A percentile compares a stretch with the other conserved stretches of the same genome.
Evolutionary conservation across 306 rosid genomes (phyloP).

Genomic region (Acacia crassicarpa): DNA sequence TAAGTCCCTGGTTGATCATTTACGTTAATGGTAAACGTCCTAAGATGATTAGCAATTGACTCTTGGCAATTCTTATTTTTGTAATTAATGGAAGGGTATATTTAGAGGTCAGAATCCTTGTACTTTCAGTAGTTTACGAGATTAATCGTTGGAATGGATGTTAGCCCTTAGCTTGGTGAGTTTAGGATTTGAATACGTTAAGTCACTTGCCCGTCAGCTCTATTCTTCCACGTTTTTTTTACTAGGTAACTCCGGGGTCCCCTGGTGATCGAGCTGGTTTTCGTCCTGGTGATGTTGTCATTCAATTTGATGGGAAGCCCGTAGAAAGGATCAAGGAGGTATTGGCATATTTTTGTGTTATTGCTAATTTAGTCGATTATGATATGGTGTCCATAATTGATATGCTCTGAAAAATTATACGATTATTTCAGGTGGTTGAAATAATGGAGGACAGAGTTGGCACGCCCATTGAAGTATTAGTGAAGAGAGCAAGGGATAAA

Average conservation of each 20-base stretch:
- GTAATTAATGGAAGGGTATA: not conserved
- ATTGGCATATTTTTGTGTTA: slow-evolving; percentile 16
- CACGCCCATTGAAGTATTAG: slow-evolving; percentile 57
- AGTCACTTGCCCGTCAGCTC: not conserved
- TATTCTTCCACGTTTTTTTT: slow-evolving; percentile 25
- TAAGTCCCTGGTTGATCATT: slow-evolving; percentile 33
- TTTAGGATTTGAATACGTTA: not conserved
- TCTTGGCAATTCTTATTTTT: not conserved
- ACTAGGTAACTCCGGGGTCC: slow-evolving; percentile 84
- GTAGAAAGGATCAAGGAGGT: slow-evolving; percentile 77
- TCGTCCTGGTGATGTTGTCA: slow-evolving; percentile 74
- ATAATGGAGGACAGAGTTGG: slow-evolving; percentile 78
- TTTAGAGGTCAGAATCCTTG: slow-evolving; percentile 13
- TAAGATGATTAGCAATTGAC: not conserved
- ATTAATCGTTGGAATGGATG: slow-evolving; percentile 9
- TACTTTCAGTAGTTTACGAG: not conserved
- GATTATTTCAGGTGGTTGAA: slow-evolving; percentile 65
- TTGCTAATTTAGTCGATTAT: slow-evolving; percentile 1
- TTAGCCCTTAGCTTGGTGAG: not conserved
- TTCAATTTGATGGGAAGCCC: slow-evolving; percentile 79
- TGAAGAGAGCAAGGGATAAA: slow-evolving; percentile 52
- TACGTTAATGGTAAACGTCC: not conserved
- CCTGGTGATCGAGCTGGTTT: slow-evolving; percentile 87
- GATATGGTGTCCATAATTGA: not conserved
- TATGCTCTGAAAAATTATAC: slow-evolving; percentile 11